phyloP scores from a whole-genome alignment of 495 filamentous ascomycete genomes.

The Penicillium robsamsonii region DNA sequence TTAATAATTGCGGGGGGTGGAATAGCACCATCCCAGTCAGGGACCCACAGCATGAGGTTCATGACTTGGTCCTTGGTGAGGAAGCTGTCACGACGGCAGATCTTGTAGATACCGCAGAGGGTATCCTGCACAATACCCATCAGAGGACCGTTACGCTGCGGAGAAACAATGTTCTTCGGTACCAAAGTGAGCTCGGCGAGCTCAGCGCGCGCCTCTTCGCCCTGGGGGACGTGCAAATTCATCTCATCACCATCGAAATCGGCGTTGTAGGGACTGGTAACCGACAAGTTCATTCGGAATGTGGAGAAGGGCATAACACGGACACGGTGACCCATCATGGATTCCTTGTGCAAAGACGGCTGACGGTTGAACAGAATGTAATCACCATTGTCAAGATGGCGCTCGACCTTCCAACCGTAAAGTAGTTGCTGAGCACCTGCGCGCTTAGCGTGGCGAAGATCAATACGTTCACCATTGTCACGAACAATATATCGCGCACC shows the following conservation, averaged over 20 bases:
- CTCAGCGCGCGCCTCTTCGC: constrained; percentile 92
- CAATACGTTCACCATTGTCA: constrained; percentile 85
- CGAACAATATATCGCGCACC: constrained; percentile 95
- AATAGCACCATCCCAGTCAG: constrained; percentile 94
- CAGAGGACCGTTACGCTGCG: constrained; percentile 91
- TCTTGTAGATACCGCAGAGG: constrained; percentile 92
- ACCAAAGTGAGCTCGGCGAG: constrained; percentile 93
- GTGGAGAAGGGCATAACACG: constrained; percentile 98
- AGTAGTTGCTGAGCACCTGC: constrained; percentile 78
- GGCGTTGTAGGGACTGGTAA: constrained; percentile 97
- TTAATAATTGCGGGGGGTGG: constrained; percentile 88
- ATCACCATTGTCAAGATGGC: constrained; percentile 92
- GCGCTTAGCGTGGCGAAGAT: constrained; percentile 86
- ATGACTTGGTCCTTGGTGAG: constrained; percentile 86
- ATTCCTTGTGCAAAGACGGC: constrained; percentile 97
- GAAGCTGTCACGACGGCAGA: constrained; percentile 90
- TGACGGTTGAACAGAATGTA: constrained; percentile 99
- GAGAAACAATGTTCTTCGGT: constrained; percentile 94
- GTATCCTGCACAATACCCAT: constrained; percentile 99
- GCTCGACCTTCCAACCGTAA: constrained; percentile 98
- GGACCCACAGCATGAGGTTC: constrained; percentile 95
- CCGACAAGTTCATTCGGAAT: constrained; percentile 93
- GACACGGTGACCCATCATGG: constrained; percentile 99
- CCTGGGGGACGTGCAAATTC: constrained; percentile 98
- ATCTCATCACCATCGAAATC: constrained; percentile 99